Base-by-base conservation (phyloP, 2,329 filamentous ascomycete genomes). In the Orbilia ellipsospora region DNA sequence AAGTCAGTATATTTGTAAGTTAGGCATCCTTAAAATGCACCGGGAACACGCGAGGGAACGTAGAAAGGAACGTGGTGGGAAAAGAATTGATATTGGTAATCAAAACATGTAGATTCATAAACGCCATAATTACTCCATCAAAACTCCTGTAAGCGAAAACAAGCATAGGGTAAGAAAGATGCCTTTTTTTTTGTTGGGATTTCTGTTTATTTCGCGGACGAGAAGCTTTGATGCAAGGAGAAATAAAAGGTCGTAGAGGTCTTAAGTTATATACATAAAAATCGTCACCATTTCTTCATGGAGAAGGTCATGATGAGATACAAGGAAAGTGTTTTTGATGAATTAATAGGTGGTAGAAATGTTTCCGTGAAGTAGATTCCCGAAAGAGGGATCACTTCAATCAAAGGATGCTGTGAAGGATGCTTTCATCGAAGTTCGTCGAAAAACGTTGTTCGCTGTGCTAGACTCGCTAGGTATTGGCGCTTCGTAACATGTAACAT, bases 191-290 rank as follows among this genome's bases (percentile, higher is more conserved):
- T 42, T 59, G 54, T 26, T 15, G 3, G 36, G 3, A 6, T 52
- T 52, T 52, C 18, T 52, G 7, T 48, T 18, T 20, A n/a, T 45
- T 57, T 31, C 16, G 54, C 31, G 28, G 28, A 20, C 55, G 31
- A 54, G 26, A 48, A 52, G 28, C 20, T 13, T 40, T 50, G 31
- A 50, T 2, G 18, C 4, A 23, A 23, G 15, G 44, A 26, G 26
- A 40, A 57, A 59, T 70, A 56, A 63, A 57, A 28, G 23, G 51
- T 69, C 65, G 57, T 70, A 62, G 54, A 56, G 62, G 59, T 63
- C 61, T 64, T 40, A 56, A 51, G 57, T 57, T 70, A 70, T 70
- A 42, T 70, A 70, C 66, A 70, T 70, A 57, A 70, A 69, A 28
- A 18, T 57, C n/a, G 26, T 70, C 66, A 70, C 51, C 66, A 45